A percentile compares a stretch with the other conserved stretches of the same genome.
Conservation (phyloP, 1,284 basidiomycete genomes). For the Chalciporus sp. region DNA sequence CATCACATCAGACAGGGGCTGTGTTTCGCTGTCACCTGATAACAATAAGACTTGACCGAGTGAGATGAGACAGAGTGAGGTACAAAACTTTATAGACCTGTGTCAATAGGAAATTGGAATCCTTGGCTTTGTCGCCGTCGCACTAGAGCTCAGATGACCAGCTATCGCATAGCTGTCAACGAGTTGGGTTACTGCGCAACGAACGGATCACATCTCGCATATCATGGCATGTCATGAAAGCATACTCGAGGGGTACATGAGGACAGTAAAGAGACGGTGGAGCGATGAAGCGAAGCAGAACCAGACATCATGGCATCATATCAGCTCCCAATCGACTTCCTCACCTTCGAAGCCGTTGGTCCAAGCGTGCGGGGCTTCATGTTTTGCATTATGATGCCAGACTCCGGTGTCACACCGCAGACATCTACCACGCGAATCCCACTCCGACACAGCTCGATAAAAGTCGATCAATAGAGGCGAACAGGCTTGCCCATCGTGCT, state of each 20-base stretch:
- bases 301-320: slow-evolving; percentile 30
- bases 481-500: slow-evolving; percentile 98
- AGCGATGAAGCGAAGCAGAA: slow-evolving; percentile 16
- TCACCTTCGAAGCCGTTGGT: slow-evolving; percentile 77
- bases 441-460: slow-evolving; percentile 1
- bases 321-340: slow-evolving; percentile 88
- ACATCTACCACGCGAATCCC: slow-evolving; percentile 14
- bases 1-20: background rate
- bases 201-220: slow-evolving; percentile 11
- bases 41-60: background rate
- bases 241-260: slow-evolving; percentile 24
- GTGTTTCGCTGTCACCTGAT: background rate
- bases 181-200: background rate
- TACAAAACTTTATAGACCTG: background rate
- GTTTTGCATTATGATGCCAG: slow-evolving; percentile 70
- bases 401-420: slow-evolving; percentile 22
- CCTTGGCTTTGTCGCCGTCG: background rate
- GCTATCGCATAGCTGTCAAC: background rate
- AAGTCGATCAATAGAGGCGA: slow-evolving; percentile 77
- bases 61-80: background rate
- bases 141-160: background rate
- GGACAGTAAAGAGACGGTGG: slow-evolving; percentile 18
- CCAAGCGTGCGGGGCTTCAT: slow-evolving; percentile 91
- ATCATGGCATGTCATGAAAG: slow-evolving; percentile 17
- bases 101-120: background rate